Evolutionary conservation across 2,329 filamentous ascomycete genomes (phyloP).

Genomic region (Claviceps sp.): DNA sequence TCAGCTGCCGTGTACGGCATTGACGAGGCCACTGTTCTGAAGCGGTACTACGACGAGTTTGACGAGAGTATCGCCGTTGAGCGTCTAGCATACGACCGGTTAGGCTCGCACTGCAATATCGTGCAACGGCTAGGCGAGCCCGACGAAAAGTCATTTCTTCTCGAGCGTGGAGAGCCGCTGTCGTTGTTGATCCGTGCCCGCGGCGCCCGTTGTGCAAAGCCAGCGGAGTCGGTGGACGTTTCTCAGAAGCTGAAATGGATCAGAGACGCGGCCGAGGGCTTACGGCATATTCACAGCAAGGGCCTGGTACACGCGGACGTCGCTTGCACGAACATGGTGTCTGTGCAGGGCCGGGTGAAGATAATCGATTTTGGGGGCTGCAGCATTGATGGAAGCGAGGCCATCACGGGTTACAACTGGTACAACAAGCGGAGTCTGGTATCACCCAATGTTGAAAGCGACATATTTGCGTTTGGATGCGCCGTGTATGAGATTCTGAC

Average conservation of each 20-base stretch:
- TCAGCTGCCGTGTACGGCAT: slow-evolving; percentile 5
- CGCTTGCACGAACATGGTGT: slow-evolving; percentile 5
- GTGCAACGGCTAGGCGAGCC: slow-evolving; percentile 2
- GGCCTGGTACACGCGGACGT: slow-evolving; percentile 5
- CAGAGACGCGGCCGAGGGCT: neutral
- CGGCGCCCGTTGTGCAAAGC: no score
- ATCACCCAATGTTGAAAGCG: neutral
- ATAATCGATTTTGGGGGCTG: slow-evolving; percentile 5
- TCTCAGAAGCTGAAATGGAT: slow-evolving; percentile 4
- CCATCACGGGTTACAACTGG: slow-evolving; percentile 5
- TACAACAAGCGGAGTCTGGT: neutral
- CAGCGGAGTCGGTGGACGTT: neutral
- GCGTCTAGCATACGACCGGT: slow-evolving; percentile 3
- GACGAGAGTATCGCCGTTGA: slow-evolving; percentile 2
- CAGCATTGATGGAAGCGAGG: slow-evolving; percentile 4
- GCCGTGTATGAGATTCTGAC: neutral
- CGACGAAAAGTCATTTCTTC: slow-evolving; percentile 1
- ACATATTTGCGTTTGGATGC: neutral
- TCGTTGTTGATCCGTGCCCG: neutral
- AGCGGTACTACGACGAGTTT: slow-evolving; percentile 4
- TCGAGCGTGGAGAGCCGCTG: slow-evolving; percentile 4
- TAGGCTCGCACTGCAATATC: slow-evolving; percentile 3
- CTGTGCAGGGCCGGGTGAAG: slow-evolving; percentile 1
- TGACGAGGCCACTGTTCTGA: slow-evolving; percentile 4
- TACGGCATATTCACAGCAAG: slow-evolving; percentile 2